Conservation (phyloP, 768 basidiomycete species). For the Cubamyces lactineus region DNA sequence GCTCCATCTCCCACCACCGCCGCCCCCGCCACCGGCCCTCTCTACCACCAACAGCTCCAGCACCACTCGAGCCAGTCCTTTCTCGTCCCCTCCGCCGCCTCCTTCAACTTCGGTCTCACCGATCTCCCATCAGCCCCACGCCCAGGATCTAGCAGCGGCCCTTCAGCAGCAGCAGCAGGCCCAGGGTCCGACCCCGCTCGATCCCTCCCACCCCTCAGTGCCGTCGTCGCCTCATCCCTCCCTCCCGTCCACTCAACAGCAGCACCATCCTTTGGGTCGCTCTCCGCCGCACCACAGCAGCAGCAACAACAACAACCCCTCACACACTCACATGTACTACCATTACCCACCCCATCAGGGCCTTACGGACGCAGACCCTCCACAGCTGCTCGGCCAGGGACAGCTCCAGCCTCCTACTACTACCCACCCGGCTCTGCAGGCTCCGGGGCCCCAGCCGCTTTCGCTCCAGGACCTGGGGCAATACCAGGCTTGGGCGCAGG, state of each 20-base stretch:
- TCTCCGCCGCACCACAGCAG: slow-evolving; percentile 40
- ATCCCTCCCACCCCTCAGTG: slow-evolving; percentile 74
- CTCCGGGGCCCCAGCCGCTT: slow-evolving; percentile 35
- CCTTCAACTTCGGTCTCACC: slow-evolving; percentile 51
- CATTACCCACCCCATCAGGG: slow-evolving; percentile 55
- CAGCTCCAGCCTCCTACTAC: slow-evolving; percentile 70
- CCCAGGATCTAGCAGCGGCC: slow-evolving; percentile 52
- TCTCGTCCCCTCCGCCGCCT: slow-evolving; percentile 57
- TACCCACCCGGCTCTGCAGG: slow-evolving; percentile 42
- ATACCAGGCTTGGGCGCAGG: slow-evolving; percentile 39
- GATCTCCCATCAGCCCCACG: slow-evolving; percentile 42
- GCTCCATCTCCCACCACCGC: slow-evolving; percentile 46
- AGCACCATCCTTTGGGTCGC: slow-evolving; percentile 41
- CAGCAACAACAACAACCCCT: slow-evolving; percentile 39
- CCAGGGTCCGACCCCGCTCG: slow-evolving; percentile 43
- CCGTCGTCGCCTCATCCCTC: slow-evolving; percentile 77
- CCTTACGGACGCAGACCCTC: slow-evolving; percentile 55
- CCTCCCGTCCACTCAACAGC: slow-evolving; percentile 39
- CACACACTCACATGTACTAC: slow-evolving; percentile 55
- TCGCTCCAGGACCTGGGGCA: slow-evolving; percentile 48
- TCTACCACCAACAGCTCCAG: slow-evolving; percentile 35
- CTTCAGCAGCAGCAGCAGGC: slow-evolving; percentile 59
- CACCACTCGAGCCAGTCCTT: slow-evolving; percentile 60
- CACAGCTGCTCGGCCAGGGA: slow-evolving; percentile 68
- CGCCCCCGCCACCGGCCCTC: slow-evolving; percentile 34